Base-by-base conservation (phyloP, 352 stramenopile genomes). In the Phytophthora litchii region DNA sequence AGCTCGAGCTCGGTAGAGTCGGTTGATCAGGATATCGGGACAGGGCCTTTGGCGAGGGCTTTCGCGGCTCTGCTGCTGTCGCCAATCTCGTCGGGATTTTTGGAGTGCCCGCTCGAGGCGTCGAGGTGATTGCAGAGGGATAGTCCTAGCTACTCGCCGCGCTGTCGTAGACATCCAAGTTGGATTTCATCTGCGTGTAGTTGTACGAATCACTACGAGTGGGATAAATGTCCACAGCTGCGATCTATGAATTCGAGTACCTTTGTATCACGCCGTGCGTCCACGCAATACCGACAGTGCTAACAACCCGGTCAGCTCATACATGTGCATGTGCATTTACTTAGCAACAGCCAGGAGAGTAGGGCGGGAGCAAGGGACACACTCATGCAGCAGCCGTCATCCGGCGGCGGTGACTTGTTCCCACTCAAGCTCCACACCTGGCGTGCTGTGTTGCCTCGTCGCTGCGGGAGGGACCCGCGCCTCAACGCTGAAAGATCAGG, bases 401-500 rank as follows among this genome's bases (percentile, higher is more conserved):
- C 56, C 56, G 11, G 23, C 27, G 49, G 29, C 32, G 37, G 52
- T 40, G 23, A 50, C 31, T 29, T 14, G 17, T 31, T 36, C 46
- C 44, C 17, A 40, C 35, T 25, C 40, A 19, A 46, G 27, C 36
- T 54, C 38, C 60, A 44, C 6, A 27, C 47, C 23, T 65, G 45
- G 42, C 48, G 54, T 65, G 41, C 48, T 21, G n/a, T 13, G 54
- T 70, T 66, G 61, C 48, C 47, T 47, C 47, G 48, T 70, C 54
- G 60, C 54, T 51, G 60, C 34, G 44, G 51, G 60, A 54, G 47
- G 40, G 51, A 54, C 14, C 14, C 42, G 41, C 41, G 25, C 23
- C 23, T 27, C 23, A 5, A 31, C 45, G 16, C 43, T 54, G 35
- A 53, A 55, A 44, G 58, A 53, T 51, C 58, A 60, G 49, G 21